These are phyloP conservation scores for Diaporthe velutina DNA, from an alignment of 2,329 filamentous ascomycete genomes.

Conservation along the genomic window DNA sequence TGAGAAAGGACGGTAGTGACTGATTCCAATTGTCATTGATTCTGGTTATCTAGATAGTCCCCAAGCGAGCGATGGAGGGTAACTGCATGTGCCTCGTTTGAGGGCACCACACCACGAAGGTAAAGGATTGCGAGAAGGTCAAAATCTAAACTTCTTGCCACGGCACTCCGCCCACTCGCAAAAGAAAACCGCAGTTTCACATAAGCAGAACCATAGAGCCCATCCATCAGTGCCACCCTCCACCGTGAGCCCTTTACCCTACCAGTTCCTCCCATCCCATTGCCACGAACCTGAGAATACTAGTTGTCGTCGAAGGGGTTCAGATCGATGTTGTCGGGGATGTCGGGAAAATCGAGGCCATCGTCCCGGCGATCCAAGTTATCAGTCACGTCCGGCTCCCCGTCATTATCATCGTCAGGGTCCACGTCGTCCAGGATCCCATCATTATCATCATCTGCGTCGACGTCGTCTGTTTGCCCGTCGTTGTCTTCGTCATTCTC, in stretches of 20 bases:
- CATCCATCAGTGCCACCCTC: neutral
- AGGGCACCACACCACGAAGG: neutral
- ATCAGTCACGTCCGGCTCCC: neutral
- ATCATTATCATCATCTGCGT: neutral
- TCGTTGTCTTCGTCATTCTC: constrained; percentile 1
- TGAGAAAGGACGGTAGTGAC: neutral
- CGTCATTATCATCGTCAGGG: constrained; percentile 9
- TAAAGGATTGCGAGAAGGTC: neutral
- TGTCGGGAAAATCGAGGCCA: neutral
- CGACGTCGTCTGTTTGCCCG: neutral
- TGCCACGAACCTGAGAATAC: neutral
- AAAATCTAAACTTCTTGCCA: neutral
- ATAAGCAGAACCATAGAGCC: neutral
- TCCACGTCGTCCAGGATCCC: neutral
- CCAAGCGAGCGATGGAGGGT: neutral
- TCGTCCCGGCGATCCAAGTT: neutral
- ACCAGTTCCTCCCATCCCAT: too few species aligned
- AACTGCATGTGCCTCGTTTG: neutral
- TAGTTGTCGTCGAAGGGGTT: constrained; percentile 10
- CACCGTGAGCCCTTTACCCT: too few species aligned
- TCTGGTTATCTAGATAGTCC: neutral
- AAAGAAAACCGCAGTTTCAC: neutral
- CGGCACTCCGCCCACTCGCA: neutral
- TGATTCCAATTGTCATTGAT: neutral
- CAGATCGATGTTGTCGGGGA: neutral